phyloP scores from a whole-genome alignment of 768 basidiomycete species.

The Pleurotus cornucopiae region DNA sequence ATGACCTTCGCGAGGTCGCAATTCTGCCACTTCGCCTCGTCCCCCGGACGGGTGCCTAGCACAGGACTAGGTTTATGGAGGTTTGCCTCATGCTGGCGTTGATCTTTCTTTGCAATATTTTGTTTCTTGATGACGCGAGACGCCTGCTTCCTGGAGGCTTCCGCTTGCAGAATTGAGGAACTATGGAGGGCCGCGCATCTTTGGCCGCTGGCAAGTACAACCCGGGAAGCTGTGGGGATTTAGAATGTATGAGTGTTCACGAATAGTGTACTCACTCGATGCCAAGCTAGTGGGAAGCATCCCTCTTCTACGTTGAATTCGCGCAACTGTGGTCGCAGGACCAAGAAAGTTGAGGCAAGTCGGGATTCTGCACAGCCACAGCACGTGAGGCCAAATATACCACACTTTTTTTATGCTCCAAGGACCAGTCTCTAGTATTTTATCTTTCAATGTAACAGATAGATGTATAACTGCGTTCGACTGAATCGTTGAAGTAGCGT shows the following conservation, averaged over 20 bases:
- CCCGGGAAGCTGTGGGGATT: background rate
- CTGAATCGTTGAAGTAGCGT: too few relatives aligned
- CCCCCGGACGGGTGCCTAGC: conserved; percentile 64
- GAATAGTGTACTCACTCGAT: background rate
- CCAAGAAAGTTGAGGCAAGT: too few relatives aligned
- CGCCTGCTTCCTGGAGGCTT: conserved; percentile 27
- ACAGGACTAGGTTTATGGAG: conserved; percentile 59
- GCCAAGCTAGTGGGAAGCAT: background rate
- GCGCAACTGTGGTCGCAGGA: too few relatives aligned
- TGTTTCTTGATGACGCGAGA: conserved; percentile 33
- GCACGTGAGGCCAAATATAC: too few relatives aligned
- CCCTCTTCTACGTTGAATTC: too few relatives aligned
- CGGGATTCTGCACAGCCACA: too few relatives aligned
- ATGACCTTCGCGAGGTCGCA: conserved; percentile 64
- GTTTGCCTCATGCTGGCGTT: conserved; percentile 17
- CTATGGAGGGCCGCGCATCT: conserved; percentile 37
- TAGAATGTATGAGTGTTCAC: background rate
- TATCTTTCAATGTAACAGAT: too few relatives aligned
- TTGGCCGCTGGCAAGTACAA: background rate
- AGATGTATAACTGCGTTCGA: too few relatives aligned
- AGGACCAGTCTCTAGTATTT: too few relatives aligned
- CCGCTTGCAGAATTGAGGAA: conserved; percentile 32
- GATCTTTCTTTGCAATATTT: conserved; percentile 43
- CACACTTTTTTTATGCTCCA: too few relatives aligned
- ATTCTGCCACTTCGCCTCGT: conserved; percentile 63